A percentile compares a stretch with the other conserved stretches of the same genome.
phyloP scores from a whole-genome alignment of 306 rosid species.

The Cotoneaster glaucophyllus region DNA sequence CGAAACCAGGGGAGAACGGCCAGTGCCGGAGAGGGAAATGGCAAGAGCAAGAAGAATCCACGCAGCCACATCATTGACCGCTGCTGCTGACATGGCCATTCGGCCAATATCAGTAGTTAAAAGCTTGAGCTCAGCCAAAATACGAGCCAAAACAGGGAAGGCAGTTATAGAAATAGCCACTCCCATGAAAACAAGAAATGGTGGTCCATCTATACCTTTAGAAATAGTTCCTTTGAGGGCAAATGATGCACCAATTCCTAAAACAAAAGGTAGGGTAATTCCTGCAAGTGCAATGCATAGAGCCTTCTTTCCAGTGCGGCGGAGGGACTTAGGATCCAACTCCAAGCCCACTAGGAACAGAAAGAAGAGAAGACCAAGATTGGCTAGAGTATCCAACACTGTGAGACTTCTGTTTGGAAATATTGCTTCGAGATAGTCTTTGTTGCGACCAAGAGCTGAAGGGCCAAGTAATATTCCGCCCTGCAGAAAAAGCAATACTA shows the following conservation, averaged over 20 bases:
- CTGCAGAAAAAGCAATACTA: slow-evolving; percentile 11
- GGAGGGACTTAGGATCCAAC: slow-evolving; percentile 41
- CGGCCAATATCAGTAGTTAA: slow-evolving; percentile 70
- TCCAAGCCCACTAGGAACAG: slow-evolving; percentile 59
- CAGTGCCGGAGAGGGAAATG: slow-evolving; percentile 66
- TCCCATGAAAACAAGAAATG: slow-evolving; percentile 66
- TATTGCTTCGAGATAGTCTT: slow-evolving; percentile 22
- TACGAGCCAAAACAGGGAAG: slow-evolving; percentile 88
- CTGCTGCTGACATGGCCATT: slow-evolving; percentile 94
- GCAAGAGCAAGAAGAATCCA: slow-evolving; percentile 96
- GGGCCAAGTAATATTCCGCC: slow-evolving; percentile 75
- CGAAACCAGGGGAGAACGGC: slow-evolving; percentile 62
- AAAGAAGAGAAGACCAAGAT: slow-evolving; percentile 66
- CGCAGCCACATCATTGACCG: slow-evolving; percentile 81
- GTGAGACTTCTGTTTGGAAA: slow-evolving; percentile 56
- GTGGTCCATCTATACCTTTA: slow-evolving; percentile 34
- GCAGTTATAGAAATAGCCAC: slow-evolving; percentile 77
- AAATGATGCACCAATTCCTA: slow-evolving; percentile 65
- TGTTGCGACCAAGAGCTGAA: slow-evolving; percentile 49
- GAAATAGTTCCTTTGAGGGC: slow-evolving; percentile 43
- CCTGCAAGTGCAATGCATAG: slow-evolving; percentile 55
- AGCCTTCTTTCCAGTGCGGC: slow-evolving; percentile 52
- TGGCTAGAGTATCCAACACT: slow-evolving; percentile 60
- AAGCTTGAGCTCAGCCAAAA: slow-evolving; percentile 88
- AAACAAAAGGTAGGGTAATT: slow-evolving; percentile 46